These are phyloP conservation scores for Paecilomyces sp. DNA, from an alignment of 2,329 filamentous ascomycete genomes.

Conservation along the genomic window DNA sequence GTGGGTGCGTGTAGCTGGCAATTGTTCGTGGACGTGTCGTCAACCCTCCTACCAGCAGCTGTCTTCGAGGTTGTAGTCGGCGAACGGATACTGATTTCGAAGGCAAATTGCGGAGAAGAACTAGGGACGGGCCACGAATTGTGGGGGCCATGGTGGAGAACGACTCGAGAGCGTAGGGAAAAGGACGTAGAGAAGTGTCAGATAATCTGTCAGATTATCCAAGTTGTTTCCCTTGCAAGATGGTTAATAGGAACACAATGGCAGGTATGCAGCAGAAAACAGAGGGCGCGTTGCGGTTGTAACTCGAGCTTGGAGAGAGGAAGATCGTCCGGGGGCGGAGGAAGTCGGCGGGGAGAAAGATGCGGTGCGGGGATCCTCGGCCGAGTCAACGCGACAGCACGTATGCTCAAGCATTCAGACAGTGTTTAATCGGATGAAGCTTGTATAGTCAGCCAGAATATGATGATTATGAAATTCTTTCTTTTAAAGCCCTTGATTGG, in stretches of 20 bases:
- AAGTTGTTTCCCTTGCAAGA: neutral
- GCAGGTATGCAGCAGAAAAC: neutral
- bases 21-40: slow-evolving; percentile 35
- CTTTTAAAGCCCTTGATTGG: too few relatives aligned
- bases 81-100: slow-evolving; percentile 16
- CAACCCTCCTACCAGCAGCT: slow-evolving; percentile 2
- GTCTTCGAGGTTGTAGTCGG: slow-evolving; percentile 12
- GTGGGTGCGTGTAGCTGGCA: slow-evolving; percentile 71
- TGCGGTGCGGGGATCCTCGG: too few relatives aligned
- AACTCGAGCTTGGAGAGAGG: too few relatives aligned
- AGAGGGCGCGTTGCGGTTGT: neutral
- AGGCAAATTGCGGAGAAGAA: slow-evolving; percentile 31
- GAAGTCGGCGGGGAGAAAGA: too few relatives aligned
- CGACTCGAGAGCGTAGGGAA: neutral
- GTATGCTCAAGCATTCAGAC: too few relatives aligned
- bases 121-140: slow-evolving; percentile 31
- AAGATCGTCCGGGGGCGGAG: too few relatives aligned
- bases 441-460: too few relatives aligned
- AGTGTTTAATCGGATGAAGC: too few relatives aligned
- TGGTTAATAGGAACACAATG: neutral
- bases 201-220: neutral
- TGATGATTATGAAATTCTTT: too few relatives aligned
- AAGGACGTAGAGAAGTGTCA: neutral
- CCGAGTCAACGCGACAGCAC: too few relatives aligned
- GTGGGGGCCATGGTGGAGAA: neutral